A percentile compares a stretch with the other conserved stretches of the same genome.
phyloP scores from a whole-genome alignment of 257 asterid species.

The Prunella vulgaris region DNA sequence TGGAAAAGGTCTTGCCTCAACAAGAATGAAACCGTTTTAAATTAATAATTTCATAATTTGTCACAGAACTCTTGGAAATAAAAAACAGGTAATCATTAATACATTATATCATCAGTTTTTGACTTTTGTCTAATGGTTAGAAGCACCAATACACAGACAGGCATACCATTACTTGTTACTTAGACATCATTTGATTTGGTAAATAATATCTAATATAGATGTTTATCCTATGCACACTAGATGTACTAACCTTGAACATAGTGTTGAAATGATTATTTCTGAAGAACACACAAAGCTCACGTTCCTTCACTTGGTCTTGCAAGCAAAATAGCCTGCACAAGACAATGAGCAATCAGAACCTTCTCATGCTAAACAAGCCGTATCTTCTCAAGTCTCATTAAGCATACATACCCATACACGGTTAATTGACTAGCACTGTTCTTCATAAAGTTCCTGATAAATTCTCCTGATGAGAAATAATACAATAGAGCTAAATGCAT shows the following conservation, averaged over 20 bases:
- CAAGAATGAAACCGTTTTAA: not conserved
- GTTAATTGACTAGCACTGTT: slow-evolving; percentile 96
- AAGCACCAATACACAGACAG: not conserved
- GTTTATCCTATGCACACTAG: not conserved
- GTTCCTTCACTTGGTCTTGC: slow-evolving; percentile 82
- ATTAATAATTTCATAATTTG: not conserved
- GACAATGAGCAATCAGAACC: slow-evolving; percentile 22
- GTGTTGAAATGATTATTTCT: slow-evolving; percentile 98
- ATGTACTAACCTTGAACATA: slow-evolving; percentile 82
- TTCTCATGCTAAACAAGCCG: slow-evolving; percentile 18
- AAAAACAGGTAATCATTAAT: not conserved
- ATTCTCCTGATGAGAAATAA: slow-evolving; percentile 60
- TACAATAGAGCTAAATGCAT: slow-evolving; percentile 15
- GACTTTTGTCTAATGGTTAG: not conserved
- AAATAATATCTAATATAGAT: not conserved
- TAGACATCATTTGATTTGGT: slow-evolving; percentile 3
- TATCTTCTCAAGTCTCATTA: slow-evolving; percentile 19
- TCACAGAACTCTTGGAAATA: not conserved
- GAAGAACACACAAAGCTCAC: slow-evolving; percentile 90
- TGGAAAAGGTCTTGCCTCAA: not conserved
- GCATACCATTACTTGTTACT: not conserved
- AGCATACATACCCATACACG: slow-evolving; percentile 61
- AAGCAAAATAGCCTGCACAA: slow-evolving; percentile 77
- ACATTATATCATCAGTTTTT: not conserved
- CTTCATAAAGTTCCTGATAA: slow-evolving; percentile 64